phyloP scores from a whole-genome alignment of 1,284 basidiomycete species.

The Coniferiporia sulphurascens region DNA sequence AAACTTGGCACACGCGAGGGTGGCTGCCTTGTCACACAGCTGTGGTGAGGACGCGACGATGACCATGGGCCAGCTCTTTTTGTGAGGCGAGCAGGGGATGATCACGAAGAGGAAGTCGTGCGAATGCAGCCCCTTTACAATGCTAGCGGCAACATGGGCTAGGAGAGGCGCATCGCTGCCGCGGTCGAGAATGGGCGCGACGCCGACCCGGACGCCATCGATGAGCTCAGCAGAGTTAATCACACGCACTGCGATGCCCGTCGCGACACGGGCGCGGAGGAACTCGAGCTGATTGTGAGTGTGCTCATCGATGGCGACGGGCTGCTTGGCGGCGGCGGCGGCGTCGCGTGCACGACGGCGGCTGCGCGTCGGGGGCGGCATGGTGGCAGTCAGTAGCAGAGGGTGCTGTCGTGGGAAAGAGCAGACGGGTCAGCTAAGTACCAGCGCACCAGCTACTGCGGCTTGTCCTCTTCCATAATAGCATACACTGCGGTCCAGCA shows the following conservation, averaged over 20 bases:
- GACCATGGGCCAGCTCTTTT: slow-evolving; percentile 34
- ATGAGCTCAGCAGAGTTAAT: slow-evolving; percentile 35
- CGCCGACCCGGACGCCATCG: slow-evolving; percentile 51
- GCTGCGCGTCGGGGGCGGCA: too few species aligned
- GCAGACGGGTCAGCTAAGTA: too few species aligned
- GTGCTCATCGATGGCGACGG: neutral
- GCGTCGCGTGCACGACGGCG: neutral
- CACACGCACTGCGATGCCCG: neutral
- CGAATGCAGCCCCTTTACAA: slow-evolving; percentile 36
- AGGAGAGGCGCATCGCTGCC: slow-evolving; percentile 49
- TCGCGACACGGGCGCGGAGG: slow-evolving; percentile 7
- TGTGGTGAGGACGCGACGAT: slow-evolving; percentile 50
- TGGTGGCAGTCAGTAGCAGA: neutral
- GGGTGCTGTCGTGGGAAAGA: neutral
- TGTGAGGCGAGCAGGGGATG: slow-evolving; percentile 39
- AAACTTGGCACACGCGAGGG: slow-evolving; percentile 60
- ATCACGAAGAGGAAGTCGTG: slow-evolving; percentile 53
- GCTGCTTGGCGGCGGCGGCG: neutral
- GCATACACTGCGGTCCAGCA: too few species aligned
- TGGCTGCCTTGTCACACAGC: slow-evolving; percentile 56
- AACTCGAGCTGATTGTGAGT: neutral
- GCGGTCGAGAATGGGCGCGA: slow-evolving; percentile 48
- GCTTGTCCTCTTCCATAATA: neutral
- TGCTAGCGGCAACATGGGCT: slow-evolving; percentile 42
- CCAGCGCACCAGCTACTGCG: too few species aligned